Base-by-base conservation (phyloP, 2,329 filamentous ascomycete species). In the Thielaviopsis populi region DNA sequence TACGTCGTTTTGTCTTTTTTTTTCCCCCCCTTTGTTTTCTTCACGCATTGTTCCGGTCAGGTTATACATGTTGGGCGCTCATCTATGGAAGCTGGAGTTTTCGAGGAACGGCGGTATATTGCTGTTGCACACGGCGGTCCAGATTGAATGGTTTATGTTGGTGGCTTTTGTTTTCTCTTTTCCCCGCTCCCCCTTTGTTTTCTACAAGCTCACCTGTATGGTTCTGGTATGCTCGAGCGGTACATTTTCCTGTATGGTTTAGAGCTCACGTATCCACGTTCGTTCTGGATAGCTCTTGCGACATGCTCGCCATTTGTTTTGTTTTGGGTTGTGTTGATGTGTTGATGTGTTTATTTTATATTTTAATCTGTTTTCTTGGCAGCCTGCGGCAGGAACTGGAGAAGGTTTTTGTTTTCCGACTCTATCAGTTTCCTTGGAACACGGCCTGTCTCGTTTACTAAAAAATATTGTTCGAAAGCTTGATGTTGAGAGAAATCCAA, bases 71-170 rank as follows among this genome's bases (percentile, higher is more conserved):
- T 54, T 54, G 50, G 50, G 50, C 13, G 27, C 50, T 54, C 50
- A 54, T 54, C 50, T 54, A 54, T 30, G 50, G 50, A 54, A 54
- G 50, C 50, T 54, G 50, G 50, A 54, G 50, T 54, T 54, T 54
- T 54, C 50, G 30, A 27, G 50, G 50, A 54, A 54, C 27, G 50
- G 50, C 27, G 50, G 50, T 54, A 54, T 54, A 54, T 33, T 54
- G 50, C 50, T 54, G 50, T 54, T 54, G 50, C 50, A 33, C 22
- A 17, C 30, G 50, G 27, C 37, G 19, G 13, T 59, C 19, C 56
- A 59, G 33, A 22, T 41, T 41, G 30, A 22, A 43, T 64, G 48
- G 37, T 40, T 30, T 53, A 30, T 41, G 53, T 59, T 62, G 27
- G 53, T 11, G 19, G 33, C 11, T 41, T 22, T 40, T 59, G n/a